phyloP scores from a whole-genome alignment of 352 stramenopile genomes.

The Pythium volutum region DNA sequence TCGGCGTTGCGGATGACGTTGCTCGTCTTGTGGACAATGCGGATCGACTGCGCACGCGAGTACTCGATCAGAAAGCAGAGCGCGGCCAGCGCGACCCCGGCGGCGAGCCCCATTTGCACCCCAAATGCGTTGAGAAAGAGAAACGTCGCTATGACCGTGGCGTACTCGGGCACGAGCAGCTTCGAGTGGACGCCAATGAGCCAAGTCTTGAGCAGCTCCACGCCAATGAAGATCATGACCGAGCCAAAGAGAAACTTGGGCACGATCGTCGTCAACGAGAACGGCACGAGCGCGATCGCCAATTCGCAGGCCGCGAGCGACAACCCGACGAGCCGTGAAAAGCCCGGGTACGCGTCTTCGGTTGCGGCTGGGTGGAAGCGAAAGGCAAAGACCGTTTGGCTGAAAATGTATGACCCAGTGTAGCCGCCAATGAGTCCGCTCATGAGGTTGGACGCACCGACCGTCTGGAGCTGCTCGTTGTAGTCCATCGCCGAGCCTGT shows the following conservation, averaged over 20 bases:
- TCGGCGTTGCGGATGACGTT: slow-evolving; percentile 64
- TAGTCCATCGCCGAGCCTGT: slow-evolving; percentile 91
- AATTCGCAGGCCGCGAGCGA: slow-evolving; percentile 55
- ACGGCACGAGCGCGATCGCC: slow-evolving; percentile 66
- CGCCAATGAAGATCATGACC: slow-evolving; percentile 95
- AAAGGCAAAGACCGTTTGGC: slow-evolving; percentile 89
- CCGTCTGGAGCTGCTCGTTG: slow-evolving; percentile 92
- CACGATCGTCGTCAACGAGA: slow-evolving; percentile 90
- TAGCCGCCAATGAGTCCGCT: slow-evolving; percentile 85
- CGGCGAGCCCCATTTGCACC: slow-evolving; percentile 84
- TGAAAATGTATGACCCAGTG: slow-evolving; percentile 93
- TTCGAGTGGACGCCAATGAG: slow-evolving; percentile 59
- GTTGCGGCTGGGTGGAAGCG: slow-evolving; percentile 47
- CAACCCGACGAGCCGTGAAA: slow-evolving; percentile 65
- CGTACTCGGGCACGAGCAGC: slow-evolving; percentile 83
- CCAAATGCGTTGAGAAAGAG: slow-evolving; percentile 84
- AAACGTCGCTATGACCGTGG: slow-evolving; percentile 91
- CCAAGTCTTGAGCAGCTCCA: slow-evolving; percentile 92
- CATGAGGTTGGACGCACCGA: slow-evolving; percentile 92
- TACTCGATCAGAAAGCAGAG: slow-evolving; percentile 87
- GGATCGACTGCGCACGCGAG: slow-evolving; percentile 56
- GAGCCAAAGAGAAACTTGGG: slow-evolving; percentile 97
- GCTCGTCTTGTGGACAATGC: slow-evolving; percentile 55
- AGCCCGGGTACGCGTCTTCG: slow-evolving; percentile 38
- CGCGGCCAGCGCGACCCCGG: slow-evolving; percentile 44